Conservation (phyloP, 2,329 filamentous ascomycete species). For the Ophiocordyceps camponoti-saundersi region DNA sequence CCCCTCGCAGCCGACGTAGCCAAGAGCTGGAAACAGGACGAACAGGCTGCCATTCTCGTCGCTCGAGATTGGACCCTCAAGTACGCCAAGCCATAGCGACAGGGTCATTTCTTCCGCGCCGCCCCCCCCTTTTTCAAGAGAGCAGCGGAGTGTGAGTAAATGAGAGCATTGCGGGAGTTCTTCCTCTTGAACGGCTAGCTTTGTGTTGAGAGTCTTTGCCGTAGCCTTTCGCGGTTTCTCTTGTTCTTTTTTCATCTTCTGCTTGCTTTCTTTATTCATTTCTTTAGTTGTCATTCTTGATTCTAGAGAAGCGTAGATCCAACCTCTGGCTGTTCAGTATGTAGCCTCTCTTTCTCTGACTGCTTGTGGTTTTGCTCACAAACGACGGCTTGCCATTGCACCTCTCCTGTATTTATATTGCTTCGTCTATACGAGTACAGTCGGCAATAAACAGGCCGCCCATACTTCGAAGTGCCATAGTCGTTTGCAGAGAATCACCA, state of each 20-base stretch:
- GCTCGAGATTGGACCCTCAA: slow-evolving; percentile 82
- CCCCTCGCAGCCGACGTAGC: slow-evolving; percentile 96
- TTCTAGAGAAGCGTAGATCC: neutral
- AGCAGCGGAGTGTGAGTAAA: neutral
- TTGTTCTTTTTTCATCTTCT: neutral
- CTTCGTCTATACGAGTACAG: too few species aligned
- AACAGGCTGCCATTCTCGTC: slow-evolving; percentile 79
- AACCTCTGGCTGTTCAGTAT: neutral
- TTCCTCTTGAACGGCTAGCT: slow-evolving; percentile 2
- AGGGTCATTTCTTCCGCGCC: too few species aligned
- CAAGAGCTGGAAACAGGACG: slow-evolving; percentile 95
- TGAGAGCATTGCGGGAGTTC: slow-evolving; percentile 8
- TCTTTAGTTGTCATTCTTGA: neutral
- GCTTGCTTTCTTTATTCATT: neutral
- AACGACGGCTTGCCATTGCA: neutral
- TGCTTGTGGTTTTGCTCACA: neutral
- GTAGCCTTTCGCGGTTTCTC: neutral
- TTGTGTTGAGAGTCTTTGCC: neutral
- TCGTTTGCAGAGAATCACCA: too few species aligned
- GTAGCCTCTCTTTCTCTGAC: neutral
- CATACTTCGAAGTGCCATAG: too few species aligned
- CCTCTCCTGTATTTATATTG: neutral
- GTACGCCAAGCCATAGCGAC: slow-evolving; percentile 43
- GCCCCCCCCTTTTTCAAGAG: neutral
- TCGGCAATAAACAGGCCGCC: too few species aligned